A percentile compares a stretch with the other conserved stretches of the same genome.
Conservation (phyloP, 2,329 filamentous ascomycete species). For the Nemania sp. region DNA sequence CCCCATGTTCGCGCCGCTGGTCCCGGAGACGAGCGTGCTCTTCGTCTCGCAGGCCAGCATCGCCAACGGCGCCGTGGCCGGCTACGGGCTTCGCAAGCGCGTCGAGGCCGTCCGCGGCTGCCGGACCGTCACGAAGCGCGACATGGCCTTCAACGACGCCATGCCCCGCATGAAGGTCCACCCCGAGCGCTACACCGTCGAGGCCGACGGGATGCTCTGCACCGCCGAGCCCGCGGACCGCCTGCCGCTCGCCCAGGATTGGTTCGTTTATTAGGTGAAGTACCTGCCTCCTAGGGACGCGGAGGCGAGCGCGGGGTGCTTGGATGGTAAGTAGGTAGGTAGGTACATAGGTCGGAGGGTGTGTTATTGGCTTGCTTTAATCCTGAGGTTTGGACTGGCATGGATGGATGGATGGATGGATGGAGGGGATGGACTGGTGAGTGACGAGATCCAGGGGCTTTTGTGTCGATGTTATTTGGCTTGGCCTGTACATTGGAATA, state of each 20-base stretch:
- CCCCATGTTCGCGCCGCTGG: slow-evolving; percentile 80
- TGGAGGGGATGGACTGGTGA: no score
- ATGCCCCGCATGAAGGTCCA: slow-evolving; percentile 91
- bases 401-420: no score
- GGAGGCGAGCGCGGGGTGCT: not conserved
- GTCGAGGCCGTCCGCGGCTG: slow-evolving; percentile 80
- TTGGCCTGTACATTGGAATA: no score
- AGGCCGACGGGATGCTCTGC: slow-evolving; percentile 79
- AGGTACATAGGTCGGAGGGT: not conserved
- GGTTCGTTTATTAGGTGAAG: slow-evolving; percentile 69
- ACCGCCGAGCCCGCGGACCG: slow-evolving; percentile 71
- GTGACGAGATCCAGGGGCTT: no score
- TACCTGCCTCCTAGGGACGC: no score
- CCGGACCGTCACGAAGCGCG: slow-evolving; percentile 74
- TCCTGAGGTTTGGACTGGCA: no score
- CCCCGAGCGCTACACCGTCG: slow-evolving; percentile 85
- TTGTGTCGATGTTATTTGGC: no score
- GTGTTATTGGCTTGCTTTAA: no score
- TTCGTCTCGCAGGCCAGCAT: slow-evolving; percentile 81
- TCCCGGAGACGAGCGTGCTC: slow-evolving; percentile 74
- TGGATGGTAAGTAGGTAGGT: not conserved
- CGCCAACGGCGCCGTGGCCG: slow-evolving; percentile 65
- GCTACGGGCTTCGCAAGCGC: slow-evolving; percentile 77
- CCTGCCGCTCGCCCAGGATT: slow-evolving; percentile 77
- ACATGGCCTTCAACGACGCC: slow-evolving; percentile 88